A percentile compares a stretch with the other conserved stretches of the same genome.
phyloP scores from a whole-genome alignment of 345 rosid species.

The Melaleuca alternifolia region DNA sequence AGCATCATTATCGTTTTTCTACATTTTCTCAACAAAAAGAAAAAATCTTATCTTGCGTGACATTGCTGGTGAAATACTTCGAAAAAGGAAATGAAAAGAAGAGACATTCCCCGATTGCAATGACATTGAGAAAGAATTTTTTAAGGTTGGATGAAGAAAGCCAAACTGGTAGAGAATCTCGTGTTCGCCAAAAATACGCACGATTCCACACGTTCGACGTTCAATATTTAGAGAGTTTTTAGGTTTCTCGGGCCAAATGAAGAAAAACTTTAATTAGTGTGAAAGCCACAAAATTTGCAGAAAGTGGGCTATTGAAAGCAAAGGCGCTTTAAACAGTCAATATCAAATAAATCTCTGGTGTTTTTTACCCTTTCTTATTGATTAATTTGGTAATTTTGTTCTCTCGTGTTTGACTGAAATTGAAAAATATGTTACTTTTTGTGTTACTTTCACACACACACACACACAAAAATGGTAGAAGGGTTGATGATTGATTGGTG shows the following conservation, averaged over 20 bases:
- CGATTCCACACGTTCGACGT: background rate
- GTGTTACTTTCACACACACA: background rate
- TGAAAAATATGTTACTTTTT: background rate
- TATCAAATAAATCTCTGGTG: background rate
- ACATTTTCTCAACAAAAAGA: background rate
- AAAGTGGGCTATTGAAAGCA: background rate
- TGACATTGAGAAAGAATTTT: background rate
- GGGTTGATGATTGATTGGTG: background rate
- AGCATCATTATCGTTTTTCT: background rate
- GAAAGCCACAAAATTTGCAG: background rate
- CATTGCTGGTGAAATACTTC: background rate
- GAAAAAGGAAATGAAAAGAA: background rate
- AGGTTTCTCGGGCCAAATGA: background rate
- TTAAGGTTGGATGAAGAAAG: background rate
- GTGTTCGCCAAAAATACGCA: background rate
- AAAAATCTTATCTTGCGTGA: background rate
- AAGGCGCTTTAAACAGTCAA: background rate
- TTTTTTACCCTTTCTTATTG: background rate
- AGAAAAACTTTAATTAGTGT: background rate
- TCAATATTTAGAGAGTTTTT: background rate
- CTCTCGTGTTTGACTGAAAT: background rate
- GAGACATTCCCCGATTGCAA: background rate
- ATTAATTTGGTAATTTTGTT: accelerated
- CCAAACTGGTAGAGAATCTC: background rate
- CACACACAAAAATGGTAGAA: accelerated